These are phyloP conservation scores for Salix arbutifolia DNA, from an alignment of 345 rosid species.

Conservation along the genomic window DNA sequence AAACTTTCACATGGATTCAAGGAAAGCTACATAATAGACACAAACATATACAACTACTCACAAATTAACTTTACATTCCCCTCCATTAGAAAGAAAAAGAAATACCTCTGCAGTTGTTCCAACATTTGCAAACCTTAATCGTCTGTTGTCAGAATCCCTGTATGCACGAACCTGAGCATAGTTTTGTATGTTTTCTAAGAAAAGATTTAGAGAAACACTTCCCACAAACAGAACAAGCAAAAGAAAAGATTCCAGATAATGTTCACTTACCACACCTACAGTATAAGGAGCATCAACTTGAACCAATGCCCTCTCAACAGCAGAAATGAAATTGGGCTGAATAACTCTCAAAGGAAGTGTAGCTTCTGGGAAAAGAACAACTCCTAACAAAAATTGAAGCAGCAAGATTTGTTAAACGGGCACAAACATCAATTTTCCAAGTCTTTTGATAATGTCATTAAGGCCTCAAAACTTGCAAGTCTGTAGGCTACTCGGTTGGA, in stretches of 20 bases:
- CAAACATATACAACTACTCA: not conserved
- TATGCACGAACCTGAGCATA: conserved; percentile 58
- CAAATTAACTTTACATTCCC: not conserved
- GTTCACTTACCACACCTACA: conserved; percentile 83
- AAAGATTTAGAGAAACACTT: conserved; percentile 6
- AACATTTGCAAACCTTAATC: conserved; percentile 46
- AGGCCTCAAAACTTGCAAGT: not conserved
- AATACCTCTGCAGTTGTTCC: conserved; percentile 99
- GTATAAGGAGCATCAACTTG: conserved; percentile 70
- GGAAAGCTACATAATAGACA: not conserved
- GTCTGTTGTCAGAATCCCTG: conserved; percentile 36
- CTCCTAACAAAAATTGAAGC: conserved; percentile 51
- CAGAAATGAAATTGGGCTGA: conserved; percentile 66
- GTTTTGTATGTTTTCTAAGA: conserved; percentile 1
- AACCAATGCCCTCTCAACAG: conserved; percentile 74
- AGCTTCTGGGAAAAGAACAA: conserved; percentile 92
- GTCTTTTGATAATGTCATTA: not conserved
- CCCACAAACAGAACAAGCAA: not conserved
- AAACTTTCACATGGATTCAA: not conserved
- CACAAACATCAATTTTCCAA: not conserved
- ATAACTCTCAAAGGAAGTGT: conserved; percentile 86
- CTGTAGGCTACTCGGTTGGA: not conserved
- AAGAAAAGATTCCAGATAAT: not conserved
- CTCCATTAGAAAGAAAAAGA: not conserved
- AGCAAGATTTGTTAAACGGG: not conserved